Base-by-base conservation (phyloP, 495 filamentous ascomycete genomes). In the Beverwykella pulmonaria region DNA sequence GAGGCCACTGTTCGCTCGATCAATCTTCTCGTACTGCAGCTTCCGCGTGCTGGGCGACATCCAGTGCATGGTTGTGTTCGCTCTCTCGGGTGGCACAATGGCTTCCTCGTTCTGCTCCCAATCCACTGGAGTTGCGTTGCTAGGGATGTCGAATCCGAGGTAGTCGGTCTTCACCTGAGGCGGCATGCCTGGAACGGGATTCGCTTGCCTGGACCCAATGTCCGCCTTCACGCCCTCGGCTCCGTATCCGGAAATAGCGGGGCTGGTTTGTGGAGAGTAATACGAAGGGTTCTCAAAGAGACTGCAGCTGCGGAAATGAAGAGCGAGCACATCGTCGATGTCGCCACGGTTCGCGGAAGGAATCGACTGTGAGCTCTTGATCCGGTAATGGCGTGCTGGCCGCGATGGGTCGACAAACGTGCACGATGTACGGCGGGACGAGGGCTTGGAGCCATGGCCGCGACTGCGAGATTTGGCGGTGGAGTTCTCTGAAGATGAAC, bases 251-350 rank as follows among this genome's bases (percentile, higher is more conserved):
- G 48, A 62, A 27, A 62, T 53, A 29, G 48, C 15, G 10, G 26
- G 29, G 52, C 26, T 44, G 17, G 25, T 23, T 32, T 22, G 29
- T n/a, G 46, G 49, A 12, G 57, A 22, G 19, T 39, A 32, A 48
- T 59, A 46, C 20, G 69, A 34, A 15, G 54, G 27, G 36, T 55
- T 66, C 27, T 58, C 57, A 46, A 71, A 71, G 69, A 71, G 69
- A 46, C 59, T 71, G 49, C 69, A 72, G 30, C 47, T 58, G 41
- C 69, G 59, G 57, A 68, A 65, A 49, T 72, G 69, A 19, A 72
- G 57, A 15, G 69, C 69, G 0, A 72, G 58, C 20, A 69, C 69
- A 44, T 72, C 69, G 61, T 72, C 69, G 27, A 72, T 32, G 57
- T 69, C 69, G 39, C 39, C 39, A 20, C 65, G 60, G 41, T 49